Base-by-base conservation (phyloP, 1,284 basidiomycete genomes). In the Neolentinus lepideus region DNA sequence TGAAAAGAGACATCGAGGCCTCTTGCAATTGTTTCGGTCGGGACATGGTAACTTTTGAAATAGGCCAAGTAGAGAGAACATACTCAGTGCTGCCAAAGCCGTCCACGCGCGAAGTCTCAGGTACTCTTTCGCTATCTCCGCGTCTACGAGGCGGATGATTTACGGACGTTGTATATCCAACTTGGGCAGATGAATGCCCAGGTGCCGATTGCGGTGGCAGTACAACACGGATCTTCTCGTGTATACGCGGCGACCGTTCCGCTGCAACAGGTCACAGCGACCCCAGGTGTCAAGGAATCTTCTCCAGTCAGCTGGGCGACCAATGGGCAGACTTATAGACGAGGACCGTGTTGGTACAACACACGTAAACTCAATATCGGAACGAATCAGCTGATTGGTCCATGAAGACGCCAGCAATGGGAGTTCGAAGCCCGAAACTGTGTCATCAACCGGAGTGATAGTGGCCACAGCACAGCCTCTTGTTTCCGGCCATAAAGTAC, bases 11-110 rank as follows among this genome's bases (percentile, higher is more conserved):
- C 90, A 92, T 56, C 71, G 66, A 2, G 67, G 56, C n/a, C 80
- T 72, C 3, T 63, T 64, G 64, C 89, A 90, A 25, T 64, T 58
- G 1, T 62, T 55, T 58, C 59, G 66, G 29, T 84, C 76, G 12
- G 89, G 89, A 72, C 90, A 92, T 21, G 76, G 67, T n/a, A 85
- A 62, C 2, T 69, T 68, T 22, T 74, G 73, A 67, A 92, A 90
- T 11, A 87, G 75, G 10, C 75, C 75, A 6, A 77, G 66, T 0
- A 79, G 71, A 10, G 85, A 77, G 66, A 92, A 91, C 90, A 92
- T 91, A 47, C 51, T 50, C 38, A 21, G 38, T n/a, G 38, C 16
- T 43, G 38, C 38, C 38, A 43, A 21, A 43, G 16, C 19, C 16
- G 38, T 16, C 12, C 38, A 43, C 38, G 38, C 38, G 38, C 19